A percentile compares a stretch with the other conserved stretches of the same genome.
Conservation (phyloP, 208 protist species). For the Wallacemonas sp. region DNA sequence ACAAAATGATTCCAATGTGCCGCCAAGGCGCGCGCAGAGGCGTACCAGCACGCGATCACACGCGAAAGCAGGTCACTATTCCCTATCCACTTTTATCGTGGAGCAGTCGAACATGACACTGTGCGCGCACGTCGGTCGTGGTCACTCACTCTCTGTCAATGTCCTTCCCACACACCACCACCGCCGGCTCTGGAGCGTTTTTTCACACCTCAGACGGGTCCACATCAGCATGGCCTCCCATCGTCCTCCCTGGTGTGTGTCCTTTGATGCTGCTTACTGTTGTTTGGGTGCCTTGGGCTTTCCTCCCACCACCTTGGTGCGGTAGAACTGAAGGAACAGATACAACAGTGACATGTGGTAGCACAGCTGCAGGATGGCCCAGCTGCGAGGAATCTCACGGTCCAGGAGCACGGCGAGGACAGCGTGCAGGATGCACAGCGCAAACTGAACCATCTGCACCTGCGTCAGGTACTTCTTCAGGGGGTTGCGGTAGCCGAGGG, state of each 20-base stretch:
- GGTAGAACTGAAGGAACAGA: constrained; percentile 85
- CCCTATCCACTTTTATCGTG: too few relatives aligned
- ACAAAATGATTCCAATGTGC: too few relatives aligned
- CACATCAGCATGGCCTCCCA: neutral
- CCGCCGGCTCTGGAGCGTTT: too few relatives aligned
- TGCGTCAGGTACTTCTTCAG: constrained; percentile 86
- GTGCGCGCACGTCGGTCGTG: too few relatives aligned
- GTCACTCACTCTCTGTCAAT: too few relatives aligned
- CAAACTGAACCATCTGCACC: constrained; percentile 88
- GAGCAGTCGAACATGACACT: too few relatives aligned
- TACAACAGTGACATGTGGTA: constrained; percentile 87
- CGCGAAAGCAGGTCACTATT: too few relatives aligned
- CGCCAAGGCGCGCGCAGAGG: too few relatives aligned
- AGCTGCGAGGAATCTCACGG: constrained; percentile 53
- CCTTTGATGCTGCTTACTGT: too few relatives aligned
- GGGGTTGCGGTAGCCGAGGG: constrained; percentile 84
- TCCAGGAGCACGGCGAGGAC: constrained; percentile 62
- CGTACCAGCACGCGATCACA: too few relatives aligned
- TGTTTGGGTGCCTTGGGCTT: constrained; percentile 27
- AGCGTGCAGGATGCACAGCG: constrained; percentile 82
- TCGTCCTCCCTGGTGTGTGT: neutral
- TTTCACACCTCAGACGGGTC: too few relatives aligned
- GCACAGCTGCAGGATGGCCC: constrained; percentile 69
- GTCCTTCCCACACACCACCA: too few relatives aligned
- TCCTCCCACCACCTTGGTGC: constrained; percentile 28